Base-by-base conservation (phyloP, 129 eudicot species). In the Tanacetum coccineum region DNA sequence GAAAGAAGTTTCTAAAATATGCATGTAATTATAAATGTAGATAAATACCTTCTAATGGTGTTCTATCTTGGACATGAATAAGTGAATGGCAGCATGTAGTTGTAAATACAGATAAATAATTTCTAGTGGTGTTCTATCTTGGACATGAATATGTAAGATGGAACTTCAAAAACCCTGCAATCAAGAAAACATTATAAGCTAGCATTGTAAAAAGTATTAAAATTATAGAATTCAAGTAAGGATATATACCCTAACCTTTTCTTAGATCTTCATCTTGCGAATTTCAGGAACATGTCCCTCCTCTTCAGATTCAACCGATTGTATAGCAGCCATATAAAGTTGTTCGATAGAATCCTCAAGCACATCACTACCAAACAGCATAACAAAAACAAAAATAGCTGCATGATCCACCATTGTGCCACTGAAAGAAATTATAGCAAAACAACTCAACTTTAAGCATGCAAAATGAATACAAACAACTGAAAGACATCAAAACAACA, bases 341-440 rank as follows among this genome's bases (percentile, higher is more conserved):
- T 85, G 84, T 42, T 96, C 97, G 39, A 87, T 70, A 81, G 87
- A 91, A 61, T 87, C 86, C 76, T 85, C 97, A 68, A 91, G 85
- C 57, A 56, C 71, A 47, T 91, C 96, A 76, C 92, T 91, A 66
- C 96, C 97, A 60, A 91, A 87, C 21, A 85, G 79, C 97, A 91
- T 91, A 49, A 94, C 96, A 83, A 87, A 91, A 48, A n/a, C n/a
- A n/a, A n/a, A n/a, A n/a, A 87, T 88, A 71, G 91, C 72, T 55
- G 97, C 80, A 59, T 96, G 94, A 72, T 91, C 97, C 81, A 87
- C 81, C 96, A 91, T 81, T 62, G 81, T 61, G 49, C 87, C 96
- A 71, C 97, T 91, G 67, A 14, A 73, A 66, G 58, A n/a, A n/a
- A n/a, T n/a, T n/a, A n/a, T n/a, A n/a, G n/a, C 44, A 57, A 26